Conservation (phyloP, 345 rosid species). For the Microcos paniculata region DNA sequence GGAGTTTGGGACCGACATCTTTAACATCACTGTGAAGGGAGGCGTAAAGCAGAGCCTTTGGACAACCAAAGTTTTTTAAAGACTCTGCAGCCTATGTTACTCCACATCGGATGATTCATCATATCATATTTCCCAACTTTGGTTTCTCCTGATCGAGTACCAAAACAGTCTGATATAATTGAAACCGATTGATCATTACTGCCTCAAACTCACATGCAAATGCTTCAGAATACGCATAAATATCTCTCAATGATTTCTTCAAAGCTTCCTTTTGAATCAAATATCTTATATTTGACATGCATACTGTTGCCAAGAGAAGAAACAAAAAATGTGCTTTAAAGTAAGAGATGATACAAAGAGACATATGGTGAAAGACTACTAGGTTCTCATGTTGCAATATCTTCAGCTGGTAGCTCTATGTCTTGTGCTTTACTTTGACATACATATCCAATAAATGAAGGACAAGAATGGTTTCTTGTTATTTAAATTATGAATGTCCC, state of each 20-base stretch:
- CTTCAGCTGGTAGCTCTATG: background rate
- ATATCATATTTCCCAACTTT: slow-evolving; percentile 75
- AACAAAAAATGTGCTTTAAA: background rate
- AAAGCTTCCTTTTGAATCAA: slow-evolving; percentile 84
- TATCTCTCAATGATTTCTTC: slow-evolving; percentile 98
- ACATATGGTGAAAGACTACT: background rate
- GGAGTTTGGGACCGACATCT: slow-evolving; percentile 67
- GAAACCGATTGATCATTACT: slow-evolving; percentile 16
- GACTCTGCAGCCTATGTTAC: slow-evolving; percentile 91
- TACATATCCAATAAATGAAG: too few relatives aligned
- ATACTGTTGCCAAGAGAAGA: slow-evolving; percentile 45
- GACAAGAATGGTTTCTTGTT: too few relatives aligned
- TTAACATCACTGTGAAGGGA: slow-evolving; percentile 79
- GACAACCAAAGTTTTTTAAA: slow-evolving; percentile 86
- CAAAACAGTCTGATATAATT: background rate
- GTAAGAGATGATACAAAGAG: background rate
- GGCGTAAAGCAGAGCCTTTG: slow-evolving; percentile 99
- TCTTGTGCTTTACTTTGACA: slow-evolving; percentile 5
- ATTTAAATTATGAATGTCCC: too few relatives aligned
- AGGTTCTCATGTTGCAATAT: background rate
- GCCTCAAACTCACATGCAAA: slow-evolving; percentile 10
- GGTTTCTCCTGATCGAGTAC: slow-evolving; percentile 73
- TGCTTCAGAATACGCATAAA: slow-evolving; percentile 12
- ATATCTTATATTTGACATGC: slow-evolving; percentile 86
- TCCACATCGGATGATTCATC: slow-evolving; percentile 76